Percentiles rank a stretch among this genome's conserved stretches.
phyloP scores from a whole-genome alignment of 2,329 filamentous ascomycete genomes.

The Colletotrichum chrysophilum region DNA sequence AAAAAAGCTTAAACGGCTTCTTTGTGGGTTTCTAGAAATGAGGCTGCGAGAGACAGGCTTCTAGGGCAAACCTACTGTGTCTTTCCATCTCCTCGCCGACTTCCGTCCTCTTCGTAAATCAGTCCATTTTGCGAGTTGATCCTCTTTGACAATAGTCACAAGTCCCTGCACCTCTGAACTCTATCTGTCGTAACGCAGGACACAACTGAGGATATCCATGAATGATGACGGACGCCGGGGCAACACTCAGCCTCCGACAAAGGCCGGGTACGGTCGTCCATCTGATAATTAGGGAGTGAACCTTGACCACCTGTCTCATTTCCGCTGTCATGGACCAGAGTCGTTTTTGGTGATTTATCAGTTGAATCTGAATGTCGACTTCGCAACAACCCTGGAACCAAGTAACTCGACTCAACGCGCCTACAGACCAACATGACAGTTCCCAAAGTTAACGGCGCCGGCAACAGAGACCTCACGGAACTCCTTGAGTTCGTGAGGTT shows the following conservation, averaged over 20 bases:
- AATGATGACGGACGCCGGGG: neutral
- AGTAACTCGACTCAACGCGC: too few relatives aligned
- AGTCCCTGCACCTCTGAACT: neutral
- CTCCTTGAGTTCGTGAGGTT: conserved; percentile 1
- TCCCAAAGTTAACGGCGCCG: neutral
- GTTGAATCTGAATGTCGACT: neutral
- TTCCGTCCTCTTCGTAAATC: neutral
- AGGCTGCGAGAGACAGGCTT: neutral
- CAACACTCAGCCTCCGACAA: neutral
- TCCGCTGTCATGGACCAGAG: neutral
- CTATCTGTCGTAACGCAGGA: neutral
- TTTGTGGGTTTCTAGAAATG: neutral
- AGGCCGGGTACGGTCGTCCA: neutral
- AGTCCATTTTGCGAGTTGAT: neutral
- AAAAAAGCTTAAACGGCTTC: conserved; percentile 1
- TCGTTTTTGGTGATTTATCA: neutral
- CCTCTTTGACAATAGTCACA: neutral
- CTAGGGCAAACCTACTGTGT: neutral
- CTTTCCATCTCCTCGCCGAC: neutral
- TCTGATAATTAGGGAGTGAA: neutral
- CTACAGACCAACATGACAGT: neutral
- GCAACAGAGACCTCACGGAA: neutral
- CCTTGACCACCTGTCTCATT: neutral
- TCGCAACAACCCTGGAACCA: neutral
- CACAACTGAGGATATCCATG: neutral